A percentile compares a stretch with the other conserved stretches of the same genome.
These are phyloP conservation scores for Chalciporus sp. DNA, from an alignment of 1,284 basidiomycete genomes.

Conservation along the genomic window DNA sequence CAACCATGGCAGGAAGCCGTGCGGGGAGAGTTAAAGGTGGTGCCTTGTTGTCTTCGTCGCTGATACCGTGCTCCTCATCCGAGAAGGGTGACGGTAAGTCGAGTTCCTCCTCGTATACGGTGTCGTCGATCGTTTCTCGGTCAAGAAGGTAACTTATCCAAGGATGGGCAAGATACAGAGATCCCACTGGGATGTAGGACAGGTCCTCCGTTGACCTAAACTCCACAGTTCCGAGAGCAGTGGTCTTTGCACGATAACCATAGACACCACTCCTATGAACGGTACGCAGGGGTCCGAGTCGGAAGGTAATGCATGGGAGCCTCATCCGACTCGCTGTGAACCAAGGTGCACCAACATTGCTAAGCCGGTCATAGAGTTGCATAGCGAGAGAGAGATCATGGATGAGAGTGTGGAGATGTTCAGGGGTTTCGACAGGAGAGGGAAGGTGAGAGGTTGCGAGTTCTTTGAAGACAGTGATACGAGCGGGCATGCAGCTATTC, in stretches of 20 bases:
- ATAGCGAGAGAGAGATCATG: neutral
- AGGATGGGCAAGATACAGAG: constrained; percentile 1
- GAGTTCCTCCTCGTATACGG: no score
- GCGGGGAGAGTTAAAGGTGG: no score
- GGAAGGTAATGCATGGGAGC: constrained; percentile 7
- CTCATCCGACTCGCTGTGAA: constrained; percentile 7
- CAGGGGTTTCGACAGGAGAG: neutral
- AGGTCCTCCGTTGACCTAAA: constrained; percentile 1
- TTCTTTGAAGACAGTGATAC: neutral
- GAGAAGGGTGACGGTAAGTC: no score
- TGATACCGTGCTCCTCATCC: no score
- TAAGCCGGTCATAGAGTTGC: constrained; percentile 2
- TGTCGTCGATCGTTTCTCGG: no score
- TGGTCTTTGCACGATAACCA: neutral
- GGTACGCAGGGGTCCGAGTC: neutral
- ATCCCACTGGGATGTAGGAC: neutral
- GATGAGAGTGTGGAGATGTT: neutral
- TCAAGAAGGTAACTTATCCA: neutral
- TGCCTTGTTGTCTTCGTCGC: no score
- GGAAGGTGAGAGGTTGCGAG: no score
- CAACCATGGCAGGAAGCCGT: no score
- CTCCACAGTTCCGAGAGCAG: neutral
- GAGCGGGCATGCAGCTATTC: neutral
- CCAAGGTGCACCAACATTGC: neutral
- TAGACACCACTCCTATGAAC: neutral